phyloP scores from a whole-genome alignment of 257 asterid species.

The Cruciata laevipes region DNA sequence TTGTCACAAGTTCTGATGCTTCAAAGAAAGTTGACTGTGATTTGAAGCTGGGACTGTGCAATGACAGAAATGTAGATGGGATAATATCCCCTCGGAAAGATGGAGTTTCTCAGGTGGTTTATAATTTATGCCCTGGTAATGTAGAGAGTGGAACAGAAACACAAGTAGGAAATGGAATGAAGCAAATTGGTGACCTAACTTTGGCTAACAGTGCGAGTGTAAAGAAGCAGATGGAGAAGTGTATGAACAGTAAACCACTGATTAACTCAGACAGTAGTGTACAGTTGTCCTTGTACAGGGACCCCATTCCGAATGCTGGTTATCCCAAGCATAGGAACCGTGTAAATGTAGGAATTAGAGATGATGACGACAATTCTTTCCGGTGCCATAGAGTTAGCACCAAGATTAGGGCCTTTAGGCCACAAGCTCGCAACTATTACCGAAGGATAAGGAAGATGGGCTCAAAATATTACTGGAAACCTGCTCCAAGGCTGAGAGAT shows the following conservation, averaged over 20 bases:
- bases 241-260: constrained; percentile 48
- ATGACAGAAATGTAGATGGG: constrained; percentile 25
- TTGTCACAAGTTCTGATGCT: constrained; percentile 30
- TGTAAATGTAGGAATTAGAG: constrained; percentile 92
- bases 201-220: constrained; percentile 41
- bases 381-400: constrained; percentile 62
- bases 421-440: constrained; percentile 45
- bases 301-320: constrained; percentile 43
- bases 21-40: constrained; percentile 38
- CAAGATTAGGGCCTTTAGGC: constrained; percentile 58
- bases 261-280: constrained; percentile 74
- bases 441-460: constrained; percentile 66
- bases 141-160: constrained; percentile 26
- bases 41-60: constrained; percentile 33
- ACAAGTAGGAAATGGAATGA: constrained; percentile 28
- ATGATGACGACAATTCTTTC: constrained; percentile 88
- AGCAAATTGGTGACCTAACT: constrained; percentile 33
- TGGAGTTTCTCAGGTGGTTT: constrained; percentile 21
- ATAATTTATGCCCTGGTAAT: constrained; percentile 25
- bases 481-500: constrained; percentile 57
- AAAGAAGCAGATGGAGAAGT: constrained; percentile 45
- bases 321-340: constrained; percentile 53
- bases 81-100: constrained; percentile 18
- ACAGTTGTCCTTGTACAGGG: constrained; percentile 77
- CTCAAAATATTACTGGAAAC: constrained; percentile 69